A percentile compares a stretch with the other conserved stretches of the same genome.
These are phyloP conservation scores for Claviceps capensis DNA, from an alignment of 2,329 filamentous ascomycete species.

Conservation along the genomic window DNA sequence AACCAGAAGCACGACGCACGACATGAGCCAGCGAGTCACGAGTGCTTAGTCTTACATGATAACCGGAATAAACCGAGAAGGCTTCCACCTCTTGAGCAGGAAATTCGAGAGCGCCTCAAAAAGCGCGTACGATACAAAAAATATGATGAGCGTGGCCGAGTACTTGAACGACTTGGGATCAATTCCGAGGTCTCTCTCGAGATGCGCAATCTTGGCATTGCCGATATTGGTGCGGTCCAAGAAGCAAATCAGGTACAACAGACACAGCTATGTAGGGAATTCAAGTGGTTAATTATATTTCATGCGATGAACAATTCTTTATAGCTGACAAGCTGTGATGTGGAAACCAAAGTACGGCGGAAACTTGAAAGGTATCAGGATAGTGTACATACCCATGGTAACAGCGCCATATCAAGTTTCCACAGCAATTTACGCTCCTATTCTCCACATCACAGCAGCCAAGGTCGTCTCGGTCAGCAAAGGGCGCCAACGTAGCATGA, in stretches of 20 bases:
- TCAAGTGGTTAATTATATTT: too few relatives aligned
- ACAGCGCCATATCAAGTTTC: conserved; percentile 46
- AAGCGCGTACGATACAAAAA: conserved; percentile 74
- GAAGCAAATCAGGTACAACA: conserved; percentile 63
- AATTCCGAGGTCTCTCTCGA: conserved; percentile 28
- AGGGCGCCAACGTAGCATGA: too few relatives aligned
- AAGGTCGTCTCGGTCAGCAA: background rate
- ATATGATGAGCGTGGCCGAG: conserved; percentile 65
- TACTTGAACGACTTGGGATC: conserved; percentile 51
- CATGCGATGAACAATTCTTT: too few relatives aligned
- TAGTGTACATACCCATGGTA: conserved; percentile 38
- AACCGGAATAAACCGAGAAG: conserved; percentile 64
- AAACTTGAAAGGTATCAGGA: too few relatives aligned
- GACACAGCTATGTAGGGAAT: conserved; percentile 34
- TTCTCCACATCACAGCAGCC: background rate
- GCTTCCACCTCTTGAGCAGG: conserved; percentile 60
- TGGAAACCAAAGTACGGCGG: too few relatives aligned
- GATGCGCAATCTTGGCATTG: conserved; percentile 46
- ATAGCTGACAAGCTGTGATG: too few relatives aligned
- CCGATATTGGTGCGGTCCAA: conserved; percentile 69
- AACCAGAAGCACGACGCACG: too few relatives aligned
- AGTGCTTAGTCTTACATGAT: conserved; percentile 73
- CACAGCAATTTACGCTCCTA: conserved; percentile 49
- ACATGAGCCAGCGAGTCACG: background rate
- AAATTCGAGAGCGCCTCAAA: conserved; percentile 72